A percentile compares a stretch with the other conserved stretches of the same genome.
phyloP scores from a whole-genome alignment of 495 filamentous ascomycete genomes.

The Xanthoparmelia taractica region DNA sequence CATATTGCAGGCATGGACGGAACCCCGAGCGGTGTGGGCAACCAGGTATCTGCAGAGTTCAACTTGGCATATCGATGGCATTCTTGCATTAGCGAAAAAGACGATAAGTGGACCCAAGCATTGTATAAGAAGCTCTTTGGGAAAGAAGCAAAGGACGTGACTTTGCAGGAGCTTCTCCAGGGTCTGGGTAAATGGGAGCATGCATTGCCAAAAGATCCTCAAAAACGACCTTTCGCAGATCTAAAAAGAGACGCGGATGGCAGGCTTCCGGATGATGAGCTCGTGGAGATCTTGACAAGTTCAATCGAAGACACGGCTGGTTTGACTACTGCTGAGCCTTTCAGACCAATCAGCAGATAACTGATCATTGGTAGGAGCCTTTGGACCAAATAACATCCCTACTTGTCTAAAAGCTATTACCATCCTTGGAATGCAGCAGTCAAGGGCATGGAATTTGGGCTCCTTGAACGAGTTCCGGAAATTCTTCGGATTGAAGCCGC shows the following conservation, averaged over 20 bases:
- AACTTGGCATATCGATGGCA: conserved; percentile 70
- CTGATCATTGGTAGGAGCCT: conserved; percentile 35
- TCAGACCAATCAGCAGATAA: neutral
- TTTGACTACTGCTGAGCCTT: conserved; percentile 20
- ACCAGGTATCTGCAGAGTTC: conserved; percentile 66
- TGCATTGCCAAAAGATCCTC: conserved; percentile 42
- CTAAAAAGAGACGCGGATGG: conserved; percentile 50
- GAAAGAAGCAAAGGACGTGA: conserved; percentile 44
- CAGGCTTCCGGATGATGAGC: conserved; percentile 52
- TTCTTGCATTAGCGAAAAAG: conserved; percentile 52
- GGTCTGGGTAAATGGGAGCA: conserved; percentile 47
- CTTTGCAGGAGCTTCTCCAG: conserved; percentile 43
- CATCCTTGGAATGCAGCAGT: conserved; percentile 51
- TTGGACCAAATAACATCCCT: conserved; percentile 54
- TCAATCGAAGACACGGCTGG: conserved; percentile 55
- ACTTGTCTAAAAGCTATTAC: conserved; percentile 51
- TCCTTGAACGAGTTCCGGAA: conserved; percentile 58
- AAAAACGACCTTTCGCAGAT: conserved; percentile 51
- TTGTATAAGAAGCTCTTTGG: conserved; percentile 48
- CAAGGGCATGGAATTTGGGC: conserved; percentile 52
- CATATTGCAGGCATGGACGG: conserved; percentile 28
- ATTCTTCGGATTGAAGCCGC: conserved; percentile 50
- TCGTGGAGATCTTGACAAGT: conserved; percentile 52
- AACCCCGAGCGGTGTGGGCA: conserved; percentile 59
- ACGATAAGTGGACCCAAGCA: conserved; percentile 59